A percentile compares a stretch with the other conserved stretches of the same genome.
Conservation (phyloP, 805 yeast genomes). For the Blastobotrys mokoenaii region DNA sequence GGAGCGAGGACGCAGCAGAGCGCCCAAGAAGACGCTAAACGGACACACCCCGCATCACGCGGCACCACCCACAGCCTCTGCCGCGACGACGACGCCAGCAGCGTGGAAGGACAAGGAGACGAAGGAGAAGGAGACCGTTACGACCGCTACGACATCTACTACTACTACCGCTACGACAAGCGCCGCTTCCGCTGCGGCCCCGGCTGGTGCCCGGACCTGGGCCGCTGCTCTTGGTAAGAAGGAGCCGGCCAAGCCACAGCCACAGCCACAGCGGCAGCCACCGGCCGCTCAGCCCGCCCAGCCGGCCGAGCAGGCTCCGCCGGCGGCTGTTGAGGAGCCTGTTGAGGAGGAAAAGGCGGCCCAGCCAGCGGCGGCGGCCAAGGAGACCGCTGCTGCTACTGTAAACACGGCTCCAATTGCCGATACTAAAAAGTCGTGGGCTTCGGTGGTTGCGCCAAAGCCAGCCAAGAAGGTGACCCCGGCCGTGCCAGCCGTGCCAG, state of each 20-base stretch:
- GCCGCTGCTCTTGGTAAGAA: slow-evolving; percentile 2
- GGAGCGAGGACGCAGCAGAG: slow-evolving; percentile 17
- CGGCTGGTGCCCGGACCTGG: background rate
- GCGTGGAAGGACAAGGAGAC: background rate
- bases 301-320: slow-evolving; percentile 5
- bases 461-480: slow-evolving; percentile 22
- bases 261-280: slow-evolving; percentile 8
- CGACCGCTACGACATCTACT: no score
- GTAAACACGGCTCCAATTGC: slow-evolving; percentile 10
- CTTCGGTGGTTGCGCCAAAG: slow-evolving; percentile 58
- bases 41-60: slow-evolving; percentile 15
- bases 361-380: slow-evolving; percentile 17
- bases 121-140: no score
- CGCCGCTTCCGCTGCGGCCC: background rate
- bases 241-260: slow-evolving; percentile 6
- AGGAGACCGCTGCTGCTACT: no score
- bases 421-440: slow-evolving; percentile 46
- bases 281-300: slow-evolving; percentile 19
- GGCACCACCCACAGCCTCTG: slow-evolving; percentile 4
- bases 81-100: background rate
- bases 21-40: slow-evolving; percentile 10
- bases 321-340: slow-evolving; percentile 15
- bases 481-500: slow-evolving; percentile 22
- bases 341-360: slow-evolving; percentile 26
- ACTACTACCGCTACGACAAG: slow-evolving; percentile 17